Evolutionary conservation across 2,329 filamentous ascomycete genomes (phyloP).

Genomic region (Trichophyton schoenleinii): DNA sequence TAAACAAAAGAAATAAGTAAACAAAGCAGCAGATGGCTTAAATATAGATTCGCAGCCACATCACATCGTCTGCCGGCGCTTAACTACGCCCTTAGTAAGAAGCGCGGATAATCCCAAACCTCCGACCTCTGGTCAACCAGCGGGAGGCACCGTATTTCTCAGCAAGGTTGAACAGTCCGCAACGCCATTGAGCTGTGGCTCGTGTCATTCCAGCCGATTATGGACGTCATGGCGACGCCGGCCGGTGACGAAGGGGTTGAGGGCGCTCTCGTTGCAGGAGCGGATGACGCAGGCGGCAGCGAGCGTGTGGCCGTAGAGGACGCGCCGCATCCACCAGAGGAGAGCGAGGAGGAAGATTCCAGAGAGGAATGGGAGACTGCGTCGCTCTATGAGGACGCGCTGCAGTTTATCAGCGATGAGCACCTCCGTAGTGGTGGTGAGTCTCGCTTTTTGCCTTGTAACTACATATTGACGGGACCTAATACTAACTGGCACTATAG

Average conservation of each 20-base stretch:
- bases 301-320: conserved; percentile 16
- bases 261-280: not conserved
- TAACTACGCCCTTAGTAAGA: not conserved
- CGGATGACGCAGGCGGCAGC: not conserved
- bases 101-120: not conserved
- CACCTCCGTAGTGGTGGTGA: conserved; percentile 35
- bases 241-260: not conserved
- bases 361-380: conserved; percentile 14
- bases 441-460: conserved; percentile 22
- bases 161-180: not conserved
- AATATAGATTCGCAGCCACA: not conserved
- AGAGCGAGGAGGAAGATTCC: conserved; percentile 15
- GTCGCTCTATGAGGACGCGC: conserved; percentile 50
- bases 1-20: not conserved
- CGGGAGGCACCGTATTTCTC: not conserved
- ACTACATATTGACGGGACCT: no score
- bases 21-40: not conserved
- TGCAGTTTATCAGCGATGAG: conserved; percentile 47
- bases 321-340: conserved; percentile 24
- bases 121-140: not conserved
- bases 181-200: not conserved
- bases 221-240: conserved; percentile 20
- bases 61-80: not conserved
- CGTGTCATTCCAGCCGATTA: conserved; percentile 16
- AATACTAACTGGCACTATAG: conserved; percentile 14